Percentiles rank a stretch among this genome's conserved stretches.
Evolutionary conservation across 2,329 filamentous ascomycete genomes (phyloP).

Genomic region (Fusarium xyrophilum): DNA sequence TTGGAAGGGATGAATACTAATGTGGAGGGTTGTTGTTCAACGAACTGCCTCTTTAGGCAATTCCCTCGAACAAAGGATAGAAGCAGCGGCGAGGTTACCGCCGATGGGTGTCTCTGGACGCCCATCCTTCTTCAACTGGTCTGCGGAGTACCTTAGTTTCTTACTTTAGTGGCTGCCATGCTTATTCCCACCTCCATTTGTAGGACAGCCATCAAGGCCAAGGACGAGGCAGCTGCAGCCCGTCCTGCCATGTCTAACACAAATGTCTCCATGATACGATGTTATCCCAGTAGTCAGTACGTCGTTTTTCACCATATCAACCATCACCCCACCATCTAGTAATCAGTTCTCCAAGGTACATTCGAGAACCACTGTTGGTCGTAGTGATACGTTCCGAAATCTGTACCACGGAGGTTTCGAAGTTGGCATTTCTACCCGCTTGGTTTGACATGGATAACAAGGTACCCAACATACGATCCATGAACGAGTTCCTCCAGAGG

Average conservation of each 20-base stretch:
- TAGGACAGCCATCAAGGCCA: neutral
- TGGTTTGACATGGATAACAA: neutral
- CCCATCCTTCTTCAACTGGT: constrained; percentile 2
- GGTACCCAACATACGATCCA: constrained; percentile 11
- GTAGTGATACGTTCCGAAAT: neutral
- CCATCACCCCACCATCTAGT: neutral
- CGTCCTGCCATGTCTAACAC: neutral
- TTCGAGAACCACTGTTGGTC: neutral
- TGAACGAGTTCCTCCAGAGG: constrained; percentile 7
- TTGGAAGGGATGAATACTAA: neutral
- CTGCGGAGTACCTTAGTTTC: neutral
- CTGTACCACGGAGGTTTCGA: neutral
- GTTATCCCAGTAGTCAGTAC: constrained; percentile 9
- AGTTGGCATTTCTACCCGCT: neutral
- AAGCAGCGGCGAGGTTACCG: constrained; percentile 6
- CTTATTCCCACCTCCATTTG: constrained; percentile 1
- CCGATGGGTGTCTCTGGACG: neutral
- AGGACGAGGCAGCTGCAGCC: neutral
- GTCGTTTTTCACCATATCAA: neutral
- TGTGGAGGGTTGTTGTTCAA: constrained; percentile 3
- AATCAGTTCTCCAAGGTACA: neutral
- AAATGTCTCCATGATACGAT: constrained; percentile 20
- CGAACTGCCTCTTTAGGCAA: constrained; percentile 27
- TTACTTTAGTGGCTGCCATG: neutral
- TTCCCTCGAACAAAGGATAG: constrained; percentile 17